Evolutionary conservation across 2,329 filamentous ascomycete species (phyloP).

Genomic region (Penicillium verrucosum): DNA sequence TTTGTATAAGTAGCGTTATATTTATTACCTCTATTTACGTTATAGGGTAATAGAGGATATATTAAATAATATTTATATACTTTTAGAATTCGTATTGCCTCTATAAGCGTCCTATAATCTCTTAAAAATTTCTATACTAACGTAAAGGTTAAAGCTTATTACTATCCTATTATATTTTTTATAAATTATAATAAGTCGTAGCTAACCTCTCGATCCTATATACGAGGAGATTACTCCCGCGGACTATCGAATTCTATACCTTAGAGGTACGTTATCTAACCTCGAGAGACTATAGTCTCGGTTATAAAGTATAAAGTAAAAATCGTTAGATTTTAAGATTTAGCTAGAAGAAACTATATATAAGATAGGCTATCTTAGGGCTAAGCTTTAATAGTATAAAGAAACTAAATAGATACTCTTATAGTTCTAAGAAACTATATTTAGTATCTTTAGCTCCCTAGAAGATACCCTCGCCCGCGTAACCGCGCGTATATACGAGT

Average conservation of each 20-base stretch:
- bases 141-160: neutral
- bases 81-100: neutral
- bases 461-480: constrained; percentile 9
- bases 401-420: constrained; percentile 17
- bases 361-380: constrained; percentile 15
- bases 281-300: constrained; percentile 14
- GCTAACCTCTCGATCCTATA: constrained; percentile 9
- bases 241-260: constrained; percentile 12
- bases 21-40: neutral
- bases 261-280: constrained; percentile 14
- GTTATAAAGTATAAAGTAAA: constrained; percentile 5
- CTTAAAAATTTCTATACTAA: neutral
- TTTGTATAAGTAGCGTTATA: neutral
- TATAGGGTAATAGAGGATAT: neutral
- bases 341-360: constrained; percentile 13
- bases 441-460: constrained; percentile 5
- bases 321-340: neutral
- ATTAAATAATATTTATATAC: neutral
- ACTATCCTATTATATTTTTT: neutral
- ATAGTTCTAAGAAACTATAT: constrained; percentile 10
- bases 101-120: neutral
- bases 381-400: constrained; percentile 18
- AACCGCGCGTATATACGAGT: constrained; percentile 4
- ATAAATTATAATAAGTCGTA: neutral
- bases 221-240: constrained; percentile 13